Percentiles rank a stretch among this genome's conserved stretches.
Conservation (phyloP, 2,329 filamentous ascomycete species). For the Ceratocystis smalleyi region DNA sequence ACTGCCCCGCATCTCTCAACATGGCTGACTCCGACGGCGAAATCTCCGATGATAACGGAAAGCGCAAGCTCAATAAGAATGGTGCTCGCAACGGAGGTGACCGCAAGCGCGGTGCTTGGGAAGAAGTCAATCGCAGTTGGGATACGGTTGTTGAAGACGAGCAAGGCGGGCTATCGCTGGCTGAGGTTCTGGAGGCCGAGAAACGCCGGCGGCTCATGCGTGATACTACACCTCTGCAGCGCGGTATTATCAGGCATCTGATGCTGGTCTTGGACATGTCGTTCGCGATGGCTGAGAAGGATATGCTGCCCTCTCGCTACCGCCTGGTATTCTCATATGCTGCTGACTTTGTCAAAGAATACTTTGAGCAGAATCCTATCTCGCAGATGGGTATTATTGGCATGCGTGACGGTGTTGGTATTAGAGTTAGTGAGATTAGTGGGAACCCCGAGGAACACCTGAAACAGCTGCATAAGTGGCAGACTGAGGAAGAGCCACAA, state of each 20-base stretch:
- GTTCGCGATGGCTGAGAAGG: constrained; percentile 87
- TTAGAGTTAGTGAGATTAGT: constrained; percentile 74
- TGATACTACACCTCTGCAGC: constrained; percentile 87
- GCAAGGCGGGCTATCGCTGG: constrained; percentile 63
- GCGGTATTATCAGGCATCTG: constrained; percentile 93
- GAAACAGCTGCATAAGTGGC: constrained; percentile 52
- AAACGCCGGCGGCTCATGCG: constrained; percentile 60
- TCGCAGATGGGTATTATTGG: constrained; percentile 85
- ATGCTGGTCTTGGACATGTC: constrained; percentile 85
- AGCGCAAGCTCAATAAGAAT: constrained; percentile 15
- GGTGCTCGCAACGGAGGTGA: constrained; percentile 22
- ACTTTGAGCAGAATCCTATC: constrained; percentile 97
- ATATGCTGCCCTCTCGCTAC: constrained; percentile 76
- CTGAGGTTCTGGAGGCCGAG: constrained; percentile 62
- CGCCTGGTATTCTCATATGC: constrained; percentile 69
- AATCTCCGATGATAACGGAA: constrained; percentile 42
- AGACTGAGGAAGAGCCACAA: constrained; percentile 46
- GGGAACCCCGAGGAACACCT: constrained; percentile 86
- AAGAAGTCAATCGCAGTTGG: constrained; percentile 51
- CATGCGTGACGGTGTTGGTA: constrained; percentile 81
- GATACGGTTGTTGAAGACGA: constrained; percentile 63
- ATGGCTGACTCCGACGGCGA: constrained; percentile 65
- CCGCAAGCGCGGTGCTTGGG: constrained; percentile 41
- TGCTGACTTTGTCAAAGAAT: constrained; percentile 78
- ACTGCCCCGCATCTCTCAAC: constrained; percentile 6